Base-by-base conservation (phyloP, 208 protist genomes). In the Trypanosoma theileri region DNA sequence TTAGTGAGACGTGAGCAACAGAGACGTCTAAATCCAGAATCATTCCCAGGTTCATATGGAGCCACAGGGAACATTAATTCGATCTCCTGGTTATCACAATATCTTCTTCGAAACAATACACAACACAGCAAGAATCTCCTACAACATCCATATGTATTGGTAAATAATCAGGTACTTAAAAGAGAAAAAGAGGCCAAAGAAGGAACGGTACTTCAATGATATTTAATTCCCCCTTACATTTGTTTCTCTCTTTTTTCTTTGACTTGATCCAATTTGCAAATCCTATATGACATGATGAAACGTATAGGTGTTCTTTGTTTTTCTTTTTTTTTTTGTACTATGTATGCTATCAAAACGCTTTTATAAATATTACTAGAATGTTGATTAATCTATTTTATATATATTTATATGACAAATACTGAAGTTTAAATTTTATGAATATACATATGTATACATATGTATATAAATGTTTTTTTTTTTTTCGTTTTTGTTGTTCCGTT, bases 21-120 rank as follows among this genome's bases (percentile, higher is more conserved):
- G 19, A 44, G 28, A 28, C 41, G 50, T 22, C 19, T 52, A 2
- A 6, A 67, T 40, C 40, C 46, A 28, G 26, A 13, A 28, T 22
- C 40, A 56, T 62, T 46, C 55, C 21, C 16, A 17, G 51, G 11
- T 35, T 52, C n/a, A 14, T 71, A 75, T 22, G 73, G 55, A 10
- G 45, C 65, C 19, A 73, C 67, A 28, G 56, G 62, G 41, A 65
- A 84, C 50, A 74, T 74, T 0, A 74, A 91, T 64, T 81, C 88
- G 12, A 69, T 89, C n/a, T 82, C 77, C 28, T 91, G 85, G 83
- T 66, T 94, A 4, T 82, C 88, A 21, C 88, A 91, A 45, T 94
- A 91, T 45, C 72, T 94, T 13, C 69, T 94, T 46, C 77, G 88
- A 26, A 94, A 94, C 72, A 89, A 89, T 72, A 56, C 66, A 51